phyloP scores from a whole-genome alignment of 768 basidiomycete genomes.

The Lentinula sp. region DNA sequence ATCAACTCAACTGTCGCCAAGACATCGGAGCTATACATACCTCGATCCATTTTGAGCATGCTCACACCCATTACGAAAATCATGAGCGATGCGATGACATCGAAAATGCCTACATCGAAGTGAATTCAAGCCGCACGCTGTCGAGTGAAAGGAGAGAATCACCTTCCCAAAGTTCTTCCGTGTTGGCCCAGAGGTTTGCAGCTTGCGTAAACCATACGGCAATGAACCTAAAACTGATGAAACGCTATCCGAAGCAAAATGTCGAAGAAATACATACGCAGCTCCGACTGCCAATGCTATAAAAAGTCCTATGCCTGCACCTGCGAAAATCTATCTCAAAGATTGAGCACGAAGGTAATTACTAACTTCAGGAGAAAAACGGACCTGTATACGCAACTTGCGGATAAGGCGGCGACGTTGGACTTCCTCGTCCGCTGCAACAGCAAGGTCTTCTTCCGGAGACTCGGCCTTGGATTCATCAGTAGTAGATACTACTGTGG shows the following conservation, averaged over 20 bases:
- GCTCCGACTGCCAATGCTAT: conserved; percentile 82
- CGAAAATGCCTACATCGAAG: conserved; percentile 51
- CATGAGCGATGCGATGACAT: conserved; percentile 67
- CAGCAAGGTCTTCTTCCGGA: conserved; percentile 15
- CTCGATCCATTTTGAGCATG: conserved; percentile 92
- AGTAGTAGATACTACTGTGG: conserved; percentile 1
- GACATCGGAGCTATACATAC: conserved; percentile 15
- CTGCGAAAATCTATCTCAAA: conserved; percentile 60
- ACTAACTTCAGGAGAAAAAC: neutral
- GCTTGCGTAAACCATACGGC: conserved; percentile 95
- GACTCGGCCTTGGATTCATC: conserved; percentile 9
- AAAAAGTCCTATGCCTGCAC: conserved; percentile 67
- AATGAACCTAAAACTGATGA: conserved; percentile 47
- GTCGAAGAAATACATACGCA: conserved; percentile 33
- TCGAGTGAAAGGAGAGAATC: conserved; percentile 13
- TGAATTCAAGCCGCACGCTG: neutral
- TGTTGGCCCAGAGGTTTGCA: conserved; percentile 72
- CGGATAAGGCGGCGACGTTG: conserved; percentile 44
- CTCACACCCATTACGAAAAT: conserved; percentile 92
- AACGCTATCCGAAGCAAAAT: neutral
- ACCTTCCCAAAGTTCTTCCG: conserved; percentile 95
- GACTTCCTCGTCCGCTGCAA: conserved; percentile 21
- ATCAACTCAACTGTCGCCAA: neutral
- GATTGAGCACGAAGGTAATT: neutral
- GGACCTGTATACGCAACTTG: conserved; percentile 65